phyloP scores from a whole-genome alignment of 257 asterid species.

The Mitragyna speciosa region DNA sequence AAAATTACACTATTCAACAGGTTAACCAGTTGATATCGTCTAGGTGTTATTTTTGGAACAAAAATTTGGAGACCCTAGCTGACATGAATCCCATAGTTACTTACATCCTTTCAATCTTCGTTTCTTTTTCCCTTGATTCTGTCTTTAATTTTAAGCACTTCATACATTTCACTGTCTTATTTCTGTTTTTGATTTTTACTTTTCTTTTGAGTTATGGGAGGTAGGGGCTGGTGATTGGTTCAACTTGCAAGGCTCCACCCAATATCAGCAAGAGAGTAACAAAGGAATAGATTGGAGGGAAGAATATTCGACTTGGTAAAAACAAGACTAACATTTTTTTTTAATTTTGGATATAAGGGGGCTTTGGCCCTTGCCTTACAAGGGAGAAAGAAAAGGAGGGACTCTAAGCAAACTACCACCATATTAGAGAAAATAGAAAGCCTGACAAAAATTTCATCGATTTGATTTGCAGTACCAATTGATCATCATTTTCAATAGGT shows the following conservation, averaged over 20 bases:
- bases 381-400: too few species aligned
- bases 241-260: not conserved
- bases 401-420: not conserved
- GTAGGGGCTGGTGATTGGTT: not conserved
- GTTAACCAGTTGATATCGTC: too few species aligned
- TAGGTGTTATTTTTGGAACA: constrained; percentile 15
- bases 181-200: not conserved
- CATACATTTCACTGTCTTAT: too few species aligned
- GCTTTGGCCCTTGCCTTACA: too few species aligned
- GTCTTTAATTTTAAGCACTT: not conserved
- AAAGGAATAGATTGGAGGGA: not conserved
- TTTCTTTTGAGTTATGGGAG: not conserved
- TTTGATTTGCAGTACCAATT: not conserved
- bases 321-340: too few species aligned
- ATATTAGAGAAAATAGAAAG: not conserved
- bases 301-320: not conserved
- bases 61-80: constrained; percentile 13
- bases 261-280: not conserved
- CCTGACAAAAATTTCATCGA: not conserved
- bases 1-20: too few species aligned
- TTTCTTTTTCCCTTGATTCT: not conserved
- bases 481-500: too few species aligned
- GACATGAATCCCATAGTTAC: constrained; percentile 26
- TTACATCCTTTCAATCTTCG: not conserved
- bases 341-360: too few species aligned